phyloP scores from a whole-genome alignment of 163 green algal genomes.

The Scenedesmus sp. region DNA sequence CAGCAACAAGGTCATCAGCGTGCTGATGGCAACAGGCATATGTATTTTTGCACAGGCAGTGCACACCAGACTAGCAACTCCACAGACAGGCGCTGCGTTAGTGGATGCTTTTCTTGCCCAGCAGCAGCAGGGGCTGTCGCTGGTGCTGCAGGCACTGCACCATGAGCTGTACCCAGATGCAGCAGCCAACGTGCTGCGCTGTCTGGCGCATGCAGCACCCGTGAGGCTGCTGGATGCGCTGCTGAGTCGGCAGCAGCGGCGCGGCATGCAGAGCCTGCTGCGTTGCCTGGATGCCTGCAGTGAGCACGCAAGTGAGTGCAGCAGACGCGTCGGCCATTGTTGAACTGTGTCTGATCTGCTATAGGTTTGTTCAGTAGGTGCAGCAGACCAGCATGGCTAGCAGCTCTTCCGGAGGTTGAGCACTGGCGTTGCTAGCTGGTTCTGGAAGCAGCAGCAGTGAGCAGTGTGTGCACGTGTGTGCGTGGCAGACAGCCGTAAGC shows the following conservation, averaged over 20 bases:
- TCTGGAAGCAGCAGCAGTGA: too few relatives aligned
- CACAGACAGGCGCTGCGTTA: neutral
- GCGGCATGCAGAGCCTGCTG: neutral
- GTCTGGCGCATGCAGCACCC: neutral
- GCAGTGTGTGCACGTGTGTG: neutral
- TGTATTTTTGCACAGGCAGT: neutral
- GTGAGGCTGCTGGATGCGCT: neutral
- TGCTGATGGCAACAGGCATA: neutral
- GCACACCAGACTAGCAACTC: neutral
- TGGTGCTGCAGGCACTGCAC: slow-evolving; percentile 3
- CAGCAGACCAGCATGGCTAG: neutral
- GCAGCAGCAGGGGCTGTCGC: slow-evolving; percentile 7
- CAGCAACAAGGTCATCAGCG: neutral
- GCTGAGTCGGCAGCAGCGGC: neutral
- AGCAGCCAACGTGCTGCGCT: neutral
- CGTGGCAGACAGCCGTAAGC: neutral
- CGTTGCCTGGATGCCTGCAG: neutral
- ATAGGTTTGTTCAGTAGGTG: neutral
- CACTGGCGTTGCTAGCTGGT: too few relatives aligned
- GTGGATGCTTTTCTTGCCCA: neutral
- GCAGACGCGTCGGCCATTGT: neutral
- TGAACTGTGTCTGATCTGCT: neutral
- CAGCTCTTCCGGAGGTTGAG: too few relatives aligned
- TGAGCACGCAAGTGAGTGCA: neutral
- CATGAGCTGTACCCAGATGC: neutral